Conservation (phyloP, 148 eudicot species). For the Mesembryanthemum crystallinum region DNA sequence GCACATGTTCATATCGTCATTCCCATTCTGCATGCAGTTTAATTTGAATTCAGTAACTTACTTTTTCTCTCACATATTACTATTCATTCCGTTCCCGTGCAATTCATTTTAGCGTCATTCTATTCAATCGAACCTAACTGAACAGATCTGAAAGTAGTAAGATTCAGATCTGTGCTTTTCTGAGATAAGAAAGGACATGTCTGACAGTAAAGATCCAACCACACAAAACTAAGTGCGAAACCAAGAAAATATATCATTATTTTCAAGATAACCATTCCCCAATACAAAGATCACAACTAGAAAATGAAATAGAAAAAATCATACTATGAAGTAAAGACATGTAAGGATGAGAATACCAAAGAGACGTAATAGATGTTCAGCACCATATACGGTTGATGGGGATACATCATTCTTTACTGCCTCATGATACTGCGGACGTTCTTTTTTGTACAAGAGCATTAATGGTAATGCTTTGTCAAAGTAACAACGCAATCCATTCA, state of each 20-base stretch:
- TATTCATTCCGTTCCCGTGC: too few relatives aligned
- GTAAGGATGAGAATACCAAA: constrained; percentile 59
- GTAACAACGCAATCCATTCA: constrained; percentile 81
- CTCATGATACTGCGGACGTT: constrained; percentile 76
- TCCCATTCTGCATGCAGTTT: too few relatives aligned
- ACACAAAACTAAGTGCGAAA: background rate
- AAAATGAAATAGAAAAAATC: background rate
- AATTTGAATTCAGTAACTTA: too few relatives aligned
- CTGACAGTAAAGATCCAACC: background rate
- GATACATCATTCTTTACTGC: constrained; percentile 63
- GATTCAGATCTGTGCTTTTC: background rate
- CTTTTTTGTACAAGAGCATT: constrained; percentile 87
- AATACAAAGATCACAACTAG: constrained; percentile 1
- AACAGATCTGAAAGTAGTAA: background rate
- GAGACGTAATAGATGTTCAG: constrained; percentile 95
- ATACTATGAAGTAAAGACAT: background rate
- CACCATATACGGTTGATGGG: constrained; percentile 90
- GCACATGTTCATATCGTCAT: too few relatives aligned
- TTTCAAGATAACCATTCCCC: background rate
- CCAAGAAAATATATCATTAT: background rate
- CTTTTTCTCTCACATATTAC: too few relatives aligned
- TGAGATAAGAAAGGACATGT: background rate
- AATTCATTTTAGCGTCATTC: too few relatives aligned
- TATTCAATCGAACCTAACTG: too few relatives aligned
- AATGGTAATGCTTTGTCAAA: constrained; percentile 86